Percentiles rank a stretch among this genome's conserved stretches.
These are phyloP conservation scores for Apiotrichum siamense DNA, from an alignment of 1,284 basidiomycete genomes.

Conservation along the genomic window DNA sequence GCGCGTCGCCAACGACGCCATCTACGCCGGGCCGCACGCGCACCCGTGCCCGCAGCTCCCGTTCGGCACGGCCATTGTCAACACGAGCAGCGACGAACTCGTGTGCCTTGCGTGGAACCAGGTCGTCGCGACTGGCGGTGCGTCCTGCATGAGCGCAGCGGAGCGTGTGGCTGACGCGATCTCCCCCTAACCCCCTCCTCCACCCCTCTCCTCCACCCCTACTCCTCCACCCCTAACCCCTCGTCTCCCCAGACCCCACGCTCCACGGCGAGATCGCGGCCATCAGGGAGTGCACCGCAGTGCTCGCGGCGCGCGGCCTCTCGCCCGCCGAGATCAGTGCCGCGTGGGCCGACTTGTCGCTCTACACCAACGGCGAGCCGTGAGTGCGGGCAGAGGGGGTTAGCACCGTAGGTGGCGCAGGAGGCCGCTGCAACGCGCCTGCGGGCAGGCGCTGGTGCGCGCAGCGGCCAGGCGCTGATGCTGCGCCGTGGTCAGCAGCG, in stretches of 20 bases:
- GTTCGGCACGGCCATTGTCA: constrained; percentile 27
- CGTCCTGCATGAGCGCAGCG: no score
- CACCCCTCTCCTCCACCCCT: no score
- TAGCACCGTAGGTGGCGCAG: no score
- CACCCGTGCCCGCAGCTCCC: constrained; percentile 29
- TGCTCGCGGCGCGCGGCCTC: constrained; percentile 19
- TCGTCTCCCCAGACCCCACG: constrained; percentile 18
- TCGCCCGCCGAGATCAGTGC: constrained; percentile 20
- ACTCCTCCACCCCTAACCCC: not conserved
- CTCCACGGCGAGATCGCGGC: constrained; percentile 32
- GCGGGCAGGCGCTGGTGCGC: no score
- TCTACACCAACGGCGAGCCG: constrained; percentile 34
- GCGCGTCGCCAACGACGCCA: constrained; percentile 28
- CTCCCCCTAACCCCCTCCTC: no score
- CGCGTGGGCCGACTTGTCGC: constrained; percentile 23
- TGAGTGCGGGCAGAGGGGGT: no score
- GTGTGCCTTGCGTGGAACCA: constrained; percentile 24
- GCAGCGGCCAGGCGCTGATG: no score
- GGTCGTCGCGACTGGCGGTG: constrained; percentile 24
- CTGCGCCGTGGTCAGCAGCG: no score
- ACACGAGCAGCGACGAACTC: constrained; percentile 25
- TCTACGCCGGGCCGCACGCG: constrained; percentile 20
- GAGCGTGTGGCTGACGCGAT: no score
- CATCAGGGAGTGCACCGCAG: constrained; percentile 24
- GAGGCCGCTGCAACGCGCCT: no score